Conservation (phyloP, 352 stramenopile species). For the Globisporangium takayamanum region DNA sequence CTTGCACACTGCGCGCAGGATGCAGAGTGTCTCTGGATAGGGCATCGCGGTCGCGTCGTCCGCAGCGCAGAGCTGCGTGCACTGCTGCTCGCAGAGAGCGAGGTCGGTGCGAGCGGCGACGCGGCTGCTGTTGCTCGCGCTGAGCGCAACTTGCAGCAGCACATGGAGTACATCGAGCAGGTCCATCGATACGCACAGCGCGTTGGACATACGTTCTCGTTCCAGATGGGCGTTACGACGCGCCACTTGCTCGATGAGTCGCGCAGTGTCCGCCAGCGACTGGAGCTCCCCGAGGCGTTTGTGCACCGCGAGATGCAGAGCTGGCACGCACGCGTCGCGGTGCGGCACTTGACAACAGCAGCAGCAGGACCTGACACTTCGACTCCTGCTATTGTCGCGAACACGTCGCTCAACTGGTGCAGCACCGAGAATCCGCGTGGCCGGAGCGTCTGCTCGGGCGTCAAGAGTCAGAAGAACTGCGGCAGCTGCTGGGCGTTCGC, state of each 20-base stretch:
- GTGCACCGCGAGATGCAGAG: conserved; percentile 43
- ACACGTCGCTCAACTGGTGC: conserved; percentile 54
- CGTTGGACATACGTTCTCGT: conserved; percentile 52
- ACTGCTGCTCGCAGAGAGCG: conserved; percentile 32
- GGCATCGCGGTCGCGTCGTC: conserved; percentile 33
- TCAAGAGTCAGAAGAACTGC: conserved; percentile 75
- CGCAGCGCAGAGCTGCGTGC: conserved; percentile 28
- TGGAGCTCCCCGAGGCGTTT: conserved; percentile 35
- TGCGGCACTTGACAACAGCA: conserved; percentile 14
- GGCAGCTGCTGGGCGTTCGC: conserved; percentile 76
- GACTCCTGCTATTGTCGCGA: conserved; percentile 14
- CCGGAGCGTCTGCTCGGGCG: conserved; percentile 53
- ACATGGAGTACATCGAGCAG: conserved; percentile 78
- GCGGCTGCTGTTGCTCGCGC: conserved; percentile 9
- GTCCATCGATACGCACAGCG: conserved; percentile 44
- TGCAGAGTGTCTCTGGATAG: conserved; percentile 45
- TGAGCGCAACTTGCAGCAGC: conserved; percentile 40
- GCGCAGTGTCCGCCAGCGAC: conserved; percentile 11
- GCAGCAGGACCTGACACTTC: conserved; percentile 15
- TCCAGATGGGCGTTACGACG: conserved; percentile 54
- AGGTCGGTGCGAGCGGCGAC: conserved; percentile 2
- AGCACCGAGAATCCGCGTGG: conserved; percentile 46
- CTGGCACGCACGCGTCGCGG: conserved; percentile 18
- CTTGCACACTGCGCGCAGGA: conserved; percentile 31
- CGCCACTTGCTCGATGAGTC: conserved; percentile 40